phyloP scores from a whole-genome alignment of 2,329 filamentous ascomycete genomes.

The Sporothrix pseudoabietina region DNA sequence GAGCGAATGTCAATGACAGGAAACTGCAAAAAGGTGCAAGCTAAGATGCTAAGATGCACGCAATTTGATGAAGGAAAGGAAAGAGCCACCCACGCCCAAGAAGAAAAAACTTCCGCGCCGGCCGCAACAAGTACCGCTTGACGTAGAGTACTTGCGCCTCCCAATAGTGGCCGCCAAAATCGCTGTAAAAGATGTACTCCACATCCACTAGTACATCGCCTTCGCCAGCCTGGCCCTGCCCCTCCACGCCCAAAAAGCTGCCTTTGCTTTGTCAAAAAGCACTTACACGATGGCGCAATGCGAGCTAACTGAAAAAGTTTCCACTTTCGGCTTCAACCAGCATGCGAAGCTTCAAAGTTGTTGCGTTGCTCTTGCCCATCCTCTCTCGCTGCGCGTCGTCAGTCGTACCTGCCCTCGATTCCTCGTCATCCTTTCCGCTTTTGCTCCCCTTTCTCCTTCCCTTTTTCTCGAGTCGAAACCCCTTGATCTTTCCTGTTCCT shows the following conservation, averaged over 20 bases:
- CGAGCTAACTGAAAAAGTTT: slow-evolving; percentile 33
- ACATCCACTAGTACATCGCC: background rate
- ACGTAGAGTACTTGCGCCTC: background rate
- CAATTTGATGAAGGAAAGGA: background rate
- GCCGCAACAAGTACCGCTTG: background rate
- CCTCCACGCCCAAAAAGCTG: slow-evolving; percentile 8
- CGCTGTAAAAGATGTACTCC: background rate
- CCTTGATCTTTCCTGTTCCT: background rate
- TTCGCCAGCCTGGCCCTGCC: slow-evolving; percentile 7
- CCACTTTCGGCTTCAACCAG: slow-evolving; percentile 25
- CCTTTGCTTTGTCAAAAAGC: slow-evolving; percentile 25
- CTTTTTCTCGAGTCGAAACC: background rate
- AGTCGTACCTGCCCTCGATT: slow-evolving; percentile 7
- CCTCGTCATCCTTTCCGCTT: slow-evolving; percentile 9
- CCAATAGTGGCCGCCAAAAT: background rate
- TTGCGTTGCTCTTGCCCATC: slow-evolving; percentile 22
- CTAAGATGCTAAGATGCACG: background rate
- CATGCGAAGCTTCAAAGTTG: slow-evolving; percentile 7
- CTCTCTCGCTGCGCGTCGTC: background rate
- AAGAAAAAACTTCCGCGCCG: slow-evolving; percentile 23
- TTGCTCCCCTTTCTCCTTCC: background rate
- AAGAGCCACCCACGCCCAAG: background rate
- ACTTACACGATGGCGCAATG: slow-evolving; percentile 36
- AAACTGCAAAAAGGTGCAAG: background rate
- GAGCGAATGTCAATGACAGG: background rate